phyloP scores from a whole-genome alignment of 2,329 filamentous ascomycete genomes.

The Tolypocladium tundrense region DNA sequence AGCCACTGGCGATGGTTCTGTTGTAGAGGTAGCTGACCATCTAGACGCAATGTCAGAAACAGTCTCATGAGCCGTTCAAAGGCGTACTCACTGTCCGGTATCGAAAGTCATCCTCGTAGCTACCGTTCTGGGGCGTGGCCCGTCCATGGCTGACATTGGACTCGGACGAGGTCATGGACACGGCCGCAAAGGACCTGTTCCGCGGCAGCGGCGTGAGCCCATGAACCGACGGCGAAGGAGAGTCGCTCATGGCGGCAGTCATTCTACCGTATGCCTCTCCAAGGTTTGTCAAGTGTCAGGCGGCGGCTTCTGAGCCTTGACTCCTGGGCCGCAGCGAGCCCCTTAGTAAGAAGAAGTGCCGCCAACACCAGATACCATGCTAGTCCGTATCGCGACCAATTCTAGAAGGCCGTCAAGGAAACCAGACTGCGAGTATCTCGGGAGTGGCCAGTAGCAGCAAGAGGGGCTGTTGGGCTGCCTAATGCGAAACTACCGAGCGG shows the following conservation, averaged over 20 bases:
- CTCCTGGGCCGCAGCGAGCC: neutral
- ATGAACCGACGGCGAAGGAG: neutral
- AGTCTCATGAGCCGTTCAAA: neutral
- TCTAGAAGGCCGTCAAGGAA: neutral
- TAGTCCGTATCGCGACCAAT: neutral
- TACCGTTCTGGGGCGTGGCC: neutral
- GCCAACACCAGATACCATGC: neutral
- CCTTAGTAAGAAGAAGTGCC: neutral
- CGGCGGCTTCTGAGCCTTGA: neutral
- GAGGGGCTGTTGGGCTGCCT: neutral
- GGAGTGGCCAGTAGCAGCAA: neutral
- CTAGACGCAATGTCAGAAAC: slow-evolving; percentile 6
- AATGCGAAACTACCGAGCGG: neutral
- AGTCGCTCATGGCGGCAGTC: slow-evolving; percentile 1
- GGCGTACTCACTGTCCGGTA: slow-evolving; percentile 16
- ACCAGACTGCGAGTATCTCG: neutral
- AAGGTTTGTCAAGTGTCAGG: neutral
- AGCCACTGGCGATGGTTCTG: slow-evolving; percentile 16
- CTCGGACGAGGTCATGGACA: slow-evolving; percentile 1
- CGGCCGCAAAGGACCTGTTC: slow-evolving; percentile 3
- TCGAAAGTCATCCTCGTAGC: slow-evolving; percentile 19
- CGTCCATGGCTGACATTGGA: neutral
- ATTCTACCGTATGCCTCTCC: neutral
- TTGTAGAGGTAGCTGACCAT: slow-evolving; percentile 21
- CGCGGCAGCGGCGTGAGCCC: neutral